Evolutionary conservation across 192 early-diverging fungal species (phyloP).

Genomic region (Coemansia sp.): DNA sequence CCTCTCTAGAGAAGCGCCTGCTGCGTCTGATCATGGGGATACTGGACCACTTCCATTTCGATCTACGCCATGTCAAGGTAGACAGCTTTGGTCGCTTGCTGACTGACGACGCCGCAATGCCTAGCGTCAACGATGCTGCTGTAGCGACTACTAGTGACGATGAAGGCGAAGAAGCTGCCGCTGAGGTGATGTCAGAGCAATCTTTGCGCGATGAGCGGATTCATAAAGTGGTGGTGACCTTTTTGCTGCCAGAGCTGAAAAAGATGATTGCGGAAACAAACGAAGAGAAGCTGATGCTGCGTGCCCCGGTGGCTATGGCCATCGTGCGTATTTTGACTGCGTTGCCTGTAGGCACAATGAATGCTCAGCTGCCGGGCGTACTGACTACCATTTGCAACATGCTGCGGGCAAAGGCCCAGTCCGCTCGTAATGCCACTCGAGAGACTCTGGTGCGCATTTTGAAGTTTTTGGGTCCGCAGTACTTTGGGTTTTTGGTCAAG

Average conservation of each 20-base stretch:
- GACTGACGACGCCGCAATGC: conserved; percentile 1
- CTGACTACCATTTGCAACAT: conserved; percentile 86
- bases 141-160: not conserved
- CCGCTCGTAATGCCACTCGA: conserved; percentile 79
- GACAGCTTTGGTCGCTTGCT: conserved; percentile 33
- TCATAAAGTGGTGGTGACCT: conserved; percentile 69
- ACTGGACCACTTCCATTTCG: conserved; percentile 91
- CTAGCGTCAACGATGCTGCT: not conserved
- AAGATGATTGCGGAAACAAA: conserved; percentile 66
- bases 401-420: conserved; percentile 73
- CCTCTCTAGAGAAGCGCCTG: conserved; percentile 76
- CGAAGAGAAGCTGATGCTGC: conserved; percentile 71
- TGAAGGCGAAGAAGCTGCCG: conserved; percentile 16
- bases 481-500: conserved; percentile 85
- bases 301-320: conserved; percentile 84
- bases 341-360: conserved; percentile 72
- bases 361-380: conserved; percentile 80
- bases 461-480: conserved; percentile 75
- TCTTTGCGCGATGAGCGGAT: conserved; percentile 51
- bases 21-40: conserved; percentile 78
- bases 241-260: conserved; percentile 82
- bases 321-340: conserved; percentile 79
- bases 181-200: conserved; percentile 2
- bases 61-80: conserved; percentile 62
- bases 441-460: conserved; percentile 86